Evolutionary conservation across 805 yeast genomes (phyloP), one percentile per base, ranked within the genome.

Genomic region (Barnettozyma californica): DNA sequence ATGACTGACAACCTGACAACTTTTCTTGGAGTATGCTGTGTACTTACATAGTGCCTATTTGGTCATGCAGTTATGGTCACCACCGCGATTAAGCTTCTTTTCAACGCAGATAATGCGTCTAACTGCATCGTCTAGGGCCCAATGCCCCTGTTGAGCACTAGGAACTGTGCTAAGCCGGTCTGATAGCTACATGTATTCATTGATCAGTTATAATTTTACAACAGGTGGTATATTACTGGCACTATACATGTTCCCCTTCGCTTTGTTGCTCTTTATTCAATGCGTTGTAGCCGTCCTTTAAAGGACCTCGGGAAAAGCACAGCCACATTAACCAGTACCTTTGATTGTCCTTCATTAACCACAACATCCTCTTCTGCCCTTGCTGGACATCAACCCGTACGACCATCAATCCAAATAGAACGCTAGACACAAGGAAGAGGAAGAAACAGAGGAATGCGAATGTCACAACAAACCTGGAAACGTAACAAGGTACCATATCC

Each of bases 251-350:
- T 9, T 27, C 31, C 31, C 13, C 31, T 27, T 9, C 20, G 7
- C n/a, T 19, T 34, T 34, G 37, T 9, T 34, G 20, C 20, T 34
- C 20, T 11, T 34, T 34, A 9, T 19, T 34, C 37, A 34, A 16
- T 7, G 37, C 37, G 8, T 34, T 16, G 20, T 16, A 34, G 37
- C 20, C 40, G 26, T 16, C 40, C n/a, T 37, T 37, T 26, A 37
- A 37, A 16, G 40, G 40, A 14, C 23, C 40, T 7, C 40, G 4
- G n/a, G 40, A 25, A 37, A 37, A 37, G 40, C 40, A 37, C 8
- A 37, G 23, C 40, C 40, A 37, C 40, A 37, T 37, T 19, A 37
- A 37, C 40, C 40, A 37, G 23, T 37, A 37, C 23, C 40, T 25
- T 19, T n/a, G 20, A 13, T 37, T 37, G 23, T 37, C 40, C 40